These are phyloP conservation scores for Paraphaeosphaeria minitans DNA, from an alignment of 2,329 filamentous ascomycete species.

Conservation along the genomic window DNA sequence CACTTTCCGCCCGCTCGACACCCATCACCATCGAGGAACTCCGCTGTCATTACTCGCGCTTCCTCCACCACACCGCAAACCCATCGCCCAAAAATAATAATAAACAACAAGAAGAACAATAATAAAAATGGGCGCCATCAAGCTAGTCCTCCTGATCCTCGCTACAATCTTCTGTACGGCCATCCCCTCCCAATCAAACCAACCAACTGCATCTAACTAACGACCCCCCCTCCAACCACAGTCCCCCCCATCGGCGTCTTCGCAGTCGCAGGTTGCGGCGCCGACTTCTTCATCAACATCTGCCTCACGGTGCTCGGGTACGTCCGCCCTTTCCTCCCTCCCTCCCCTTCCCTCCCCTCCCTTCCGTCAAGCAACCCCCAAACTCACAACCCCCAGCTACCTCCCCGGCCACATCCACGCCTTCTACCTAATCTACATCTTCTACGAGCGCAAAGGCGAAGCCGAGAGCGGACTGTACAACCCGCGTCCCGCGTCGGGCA, in stretches of 20 bases:
- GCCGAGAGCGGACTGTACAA: conserved; percentile 62
- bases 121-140: conserved; percentile 16
- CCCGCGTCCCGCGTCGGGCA: conserved; percentile 64
- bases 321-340: conserved; percentile 5
- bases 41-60: no score
- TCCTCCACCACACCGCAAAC: no score
- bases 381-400: conserved; percentile 54
- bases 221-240: no score
- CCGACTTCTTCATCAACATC: conserved; percentile 56
- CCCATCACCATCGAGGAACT: no score
- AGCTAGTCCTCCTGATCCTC: conserved; percentile 50
- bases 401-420: conserved; percentile 78
- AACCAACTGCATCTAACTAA: not conserved
- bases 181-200: not conserved
- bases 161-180: conserved; percentile 52
- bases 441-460: conserved; percentile 74
- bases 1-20: not conserved
- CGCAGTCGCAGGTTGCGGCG: conserved; percentile 56
- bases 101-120: no score
- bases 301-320: conserved; percentile 53
- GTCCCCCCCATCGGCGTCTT: conserved; percentile 57
- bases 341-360: not conserved
- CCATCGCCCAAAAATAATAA: no score
- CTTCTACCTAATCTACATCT: conserved; percentile 83
- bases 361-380: conserved; percentile 3